Conservation (phyloP, 331 rosid species). For the Phaseolus coccineus region DNA sequence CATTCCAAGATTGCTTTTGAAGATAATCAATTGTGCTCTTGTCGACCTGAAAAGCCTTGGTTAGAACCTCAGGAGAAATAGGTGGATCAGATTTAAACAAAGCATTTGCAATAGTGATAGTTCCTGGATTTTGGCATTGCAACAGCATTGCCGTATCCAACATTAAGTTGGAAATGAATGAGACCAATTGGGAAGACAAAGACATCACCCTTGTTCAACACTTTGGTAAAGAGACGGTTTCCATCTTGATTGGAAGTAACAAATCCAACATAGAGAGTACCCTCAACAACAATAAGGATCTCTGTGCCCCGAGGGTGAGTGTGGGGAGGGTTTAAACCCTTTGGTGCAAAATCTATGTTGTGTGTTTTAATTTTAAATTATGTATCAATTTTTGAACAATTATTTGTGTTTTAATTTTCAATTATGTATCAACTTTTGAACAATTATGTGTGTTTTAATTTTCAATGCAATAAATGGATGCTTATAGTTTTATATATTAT, state of each 20-base stretch:
- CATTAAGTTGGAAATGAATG: constrained; percentile 53
- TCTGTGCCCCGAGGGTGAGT: constrained; percentile 48
- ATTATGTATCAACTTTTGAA: too few species aligned
- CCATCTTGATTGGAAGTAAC: constrained; percentile 35
- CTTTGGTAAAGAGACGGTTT: constrained; percentile 48
- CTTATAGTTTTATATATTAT: too few species aligned
- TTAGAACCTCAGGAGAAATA: not conserved
- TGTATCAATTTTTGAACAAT: too few species aligned
- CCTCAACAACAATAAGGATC: constrained; percentile 34
- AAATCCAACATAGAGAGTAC: constrained; percentile 35
- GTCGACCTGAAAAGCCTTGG: not conserved
- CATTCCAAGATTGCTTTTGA: not conserved
- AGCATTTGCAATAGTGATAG: constrained; percentile 44
- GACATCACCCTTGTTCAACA: constrained; percentile 43
- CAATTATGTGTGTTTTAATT: too few species aligned
- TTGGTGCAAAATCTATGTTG: constrained; percentile 28
- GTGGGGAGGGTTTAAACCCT: constrained; percentile 38
- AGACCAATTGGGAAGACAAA: constrained; percentile 50
- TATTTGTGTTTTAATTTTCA: too few species aligned
- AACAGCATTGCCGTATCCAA: constrained; percentile 40
- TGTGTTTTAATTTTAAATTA: too few species aligned
- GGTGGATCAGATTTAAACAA: not conserved
- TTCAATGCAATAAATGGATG: too few species aligned
- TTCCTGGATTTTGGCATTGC: constrained; percentile 44
- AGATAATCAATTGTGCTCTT: not conserved